Base-by-base conservation (phyloP, 345 rosid species). In the Corchorus capsularis region DNA sequence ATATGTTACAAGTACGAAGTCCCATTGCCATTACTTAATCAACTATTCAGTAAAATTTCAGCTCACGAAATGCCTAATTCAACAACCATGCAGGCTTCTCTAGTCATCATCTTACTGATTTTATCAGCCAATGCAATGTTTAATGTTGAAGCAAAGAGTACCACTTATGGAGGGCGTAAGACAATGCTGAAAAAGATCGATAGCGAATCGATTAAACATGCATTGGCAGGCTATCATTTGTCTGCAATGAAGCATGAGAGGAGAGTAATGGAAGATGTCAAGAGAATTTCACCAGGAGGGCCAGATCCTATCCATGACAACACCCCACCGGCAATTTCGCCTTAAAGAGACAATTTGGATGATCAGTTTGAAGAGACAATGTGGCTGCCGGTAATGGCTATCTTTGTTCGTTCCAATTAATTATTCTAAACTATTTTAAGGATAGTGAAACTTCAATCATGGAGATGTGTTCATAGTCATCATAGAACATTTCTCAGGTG, bases 231-330 rank as follows among this genome's bases (percentile, higher is more conserved):
- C 63, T 80, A 79, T 67, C 69, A 52, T 72, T 60, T 69, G 76
- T 11, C 71, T 0, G 69, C 71, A 66, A 61, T 74, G 69, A 79
- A 72, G 67, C 71, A 63, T 19, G 32, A 1, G 8, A 76, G 71
- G 63, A 59, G 73, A 75, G 49, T 41, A 50, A 20, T 66, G 63
- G 22, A 17, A 2, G 76, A 62, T 5, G 7, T 54, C 2, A 6
- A 73, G 2, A 83, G 88, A 64, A 1, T 74, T 35, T 35, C 80
- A 20, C 86, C 88, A 0, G 85, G 78, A 80, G 87, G 92, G 9
- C 88, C 89, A 15, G 77, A 80, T 68, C 78, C 77, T 39, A 39
- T 39, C 43, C 43, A 39, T 39, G 43, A 39, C 73, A 71, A 78
- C 34, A 88, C 82, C 70, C 57, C 84, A 53, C 49, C 60, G 8